Base-by-base conservation (phyloP, 2,329 filamentous ascomycete genomes). In the Septoria linicola region DNA sequence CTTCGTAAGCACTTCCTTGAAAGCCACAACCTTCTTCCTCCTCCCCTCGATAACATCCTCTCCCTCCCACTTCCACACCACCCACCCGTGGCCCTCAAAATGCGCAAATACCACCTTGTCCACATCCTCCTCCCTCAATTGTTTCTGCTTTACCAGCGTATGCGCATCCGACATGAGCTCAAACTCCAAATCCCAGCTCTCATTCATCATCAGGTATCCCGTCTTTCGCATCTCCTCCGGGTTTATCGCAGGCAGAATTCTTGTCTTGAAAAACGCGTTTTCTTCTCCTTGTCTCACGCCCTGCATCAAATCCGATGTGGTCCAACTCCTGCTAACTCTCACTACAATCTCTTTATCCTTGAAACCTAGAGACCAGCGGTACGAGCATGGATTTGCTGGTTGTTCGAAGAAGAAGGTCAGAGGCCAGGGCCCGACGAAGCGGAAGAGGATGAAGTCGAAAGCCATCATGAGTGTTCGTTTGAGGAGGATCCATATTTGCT, bases 111-210 rank as follows among this genome's bases (percentile, higher is more conserved):
- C 84, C 1, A 85, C 76, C 44, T 81, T 83, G 54, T 80, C 80
- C 65, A 96, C 85, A 19, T 84, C 82, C n/a, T 87, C 80, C 11
- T 88, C 66, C 17, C 71, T 66, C 4, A 81, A 52, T 16, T 77
- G 75, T 63, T 82, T 83, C 25, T 77, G 74, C 66, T 84, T 83
- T 1, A 90, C 79, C 59, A 95, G 70, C 27, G 73, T 72, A 39
- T 89, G 86, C 3, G 88, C 89, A 55, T 79, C 73, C 10, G 89
- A 74, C 88, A 96, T 96, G 16, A 80, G 79, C 40, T 78, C 77
- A 79, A 91, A 96, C 68, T 96, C 90, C 54, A 96, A 74, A 68
- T 95, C 88, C 85, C 89, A 97, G 55, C 89, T 80, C 55, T 79
- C 81, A 66, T 91, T 88, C 77, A 95, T 87, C 60, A 93, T 84